Conservation (phyloP, 2,329 filamentous ascomycete species). For the Pseudocercospora crystallina region DNA sequence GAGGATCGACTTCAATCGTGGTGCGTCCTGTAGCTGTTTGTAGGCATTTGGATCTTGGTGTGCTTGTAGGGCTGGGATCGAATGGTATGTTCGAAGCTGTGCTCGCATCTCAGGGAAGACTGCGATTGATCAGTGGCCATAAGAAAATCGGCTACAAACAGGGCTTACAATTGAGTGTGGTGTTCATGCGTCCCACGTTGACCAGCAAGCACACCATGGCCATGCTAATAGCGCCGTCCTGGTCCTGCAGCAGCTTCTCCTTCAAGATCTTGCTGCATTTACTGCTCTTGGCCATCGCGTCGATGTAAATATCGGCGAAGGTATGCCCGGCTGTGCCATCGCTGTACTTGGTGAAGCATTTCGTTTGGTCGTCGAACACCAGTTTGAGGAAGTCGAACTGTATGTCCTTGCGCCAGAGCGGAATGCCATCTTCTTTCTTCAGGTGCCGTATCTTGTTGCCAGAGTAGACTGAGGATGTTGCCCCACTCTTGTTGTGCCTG, state of each 20-base stretch:
- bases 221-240: constrained; percentile 93
- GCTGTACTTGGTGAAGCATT: constrained; percentile 89
- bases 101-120: constrained; percentile 99
- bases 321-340: constrained; percentile 70
- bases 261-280: constrained; percentile 98
- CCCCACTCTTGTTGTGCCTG: constrained; percentile 63
- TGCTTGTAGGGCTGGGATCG: constrained; percentile 92
- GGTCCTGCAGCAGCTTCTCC: constrained; percentile 91
- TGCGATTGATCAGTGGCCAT: constrained; percentile 41
- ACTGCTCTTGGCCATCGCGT: constrained; percentile 97
- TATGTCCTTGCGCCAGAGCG: constrained; percentile 82
- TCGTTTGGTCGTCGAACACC: constrained; percentile 72
- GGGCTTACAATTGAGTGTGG: constrained; percentile 85
- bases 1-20: constrained; percentile 91
- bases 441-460: constrained; percentile 79
- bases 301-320: constrained; percentile 96
- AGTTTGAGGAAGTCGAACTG: constrained; percentile 81
- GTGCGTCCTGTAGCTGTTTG: constrained; percentile 96
- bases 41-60: constrained; percentile 94
- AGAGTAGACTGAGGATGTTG: constrained; percentile 65
- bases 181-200: constrained; percentile 98
- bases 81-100: constrained; percentile 94
- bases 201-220: constrained; percentile 98
- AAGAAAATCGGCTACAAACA: background rate
- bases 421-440: constrained; percentile 86